Conservation (phyloP, 2,329 filamentous ascomycete species). For the Volutella citrinella region DNA sequence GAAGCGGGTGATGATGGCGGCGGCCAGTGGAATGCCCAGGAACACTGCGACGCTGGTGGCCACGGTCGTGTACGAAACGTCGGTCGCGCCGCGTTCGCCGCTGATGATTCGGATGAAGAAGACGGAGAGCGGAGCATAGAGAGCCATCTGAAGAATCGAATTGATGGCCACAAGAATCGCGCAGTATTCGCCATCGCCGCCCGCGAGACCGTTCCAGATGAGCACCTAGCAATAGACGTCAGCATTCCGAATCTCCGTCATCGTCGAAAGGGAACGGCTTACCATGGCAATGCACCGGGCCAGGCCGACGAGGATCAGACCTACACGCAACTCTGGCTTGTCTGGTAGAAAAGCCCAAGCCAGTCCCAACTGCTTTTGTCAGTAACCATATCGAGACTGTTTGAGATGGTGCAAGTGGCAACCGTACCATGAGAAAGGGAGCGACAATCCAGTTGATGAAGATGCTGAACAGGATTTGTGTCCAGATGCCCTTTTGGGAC, state of each 20-base stretch:
- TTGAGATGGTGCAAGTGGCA: no score
- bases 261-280: neutral
- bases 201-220: conserved; percentile 70
- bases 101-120: conserved; percentile 71
- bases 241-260: no score
- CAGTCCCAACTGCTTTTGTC: conserved; percentile 57
- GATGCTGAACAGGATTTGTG: conserved; percentile 74
- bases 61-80: conserved; percentile 61
- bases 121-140: conserved; percentile 67
- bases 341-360: conserved; percentile 68
- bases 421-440: conserved; percentile 76
- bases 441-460: conserved; percentile 81
- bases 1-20: conserved; percentile 74
- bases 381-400: no score
- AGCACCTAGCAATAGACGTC: conserved; percentile 34
- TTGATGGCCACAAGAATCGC: conserved; percentile 76
- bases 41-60: conserved; percentile 82
- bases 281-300: conserved; percentile 87
- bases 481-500: conserved; percentile 62
- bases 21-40: conserved; percentile 77
- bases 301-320: conserved; percentile 78
- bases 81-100: conserved; percentile 31
- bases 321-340: conserved; percentile 54
- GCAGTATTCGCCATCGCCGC: conserved; percentile 78
- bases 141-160: conserved; percentile 69